phyloP scores from a whole-genome alignment of 371 early-diverging fungal species.

The Rhizopus microsporus region DNA sequence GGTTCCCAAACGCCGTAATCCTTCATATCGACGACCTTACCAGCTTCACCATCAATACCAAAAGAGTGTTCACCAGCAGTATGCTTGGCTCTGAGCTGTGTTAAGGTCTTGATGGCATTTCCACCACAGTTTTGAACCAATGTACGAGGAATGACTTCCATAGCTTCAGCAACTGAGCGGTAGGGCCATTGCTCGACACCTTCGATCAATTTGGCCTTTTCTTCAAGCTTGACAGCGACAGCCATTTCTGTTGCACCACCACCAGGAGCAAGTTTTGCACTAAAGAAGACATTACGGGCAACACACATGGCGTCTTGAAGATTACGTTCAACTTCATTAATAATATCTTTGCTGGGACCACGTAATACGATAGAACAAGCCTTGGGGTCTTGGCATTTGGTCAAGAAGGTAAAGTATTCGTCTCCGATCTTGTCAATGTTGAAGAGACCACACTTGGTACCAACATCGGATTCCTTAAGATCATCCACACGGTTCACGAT shows the following conservation, averaged over 20 bases:
- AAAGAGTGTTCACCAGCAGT: constrained; percentile 84
- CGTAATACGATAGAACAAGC: constrained; percentile 98
- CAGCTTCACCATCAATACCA: constrained; percentile 97
- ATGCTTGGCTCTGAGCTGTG: constrained; percentile 96
- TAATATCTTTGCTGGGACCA: constrained; percentile 98
- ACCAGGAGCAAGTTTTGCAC: constrained; percentile 94
- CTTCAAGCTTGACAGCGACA: constrained; percentile 84
- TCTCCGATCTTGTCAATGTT: constrained; percentile 98
- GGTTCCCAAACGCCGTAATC: constrained; percentile 99
- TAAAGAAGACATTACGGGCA: constrained; percentile 97
- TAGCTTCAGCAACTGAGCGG: constrained; percentile 90
- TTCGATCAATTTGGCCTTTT: constrained; percentile 87
- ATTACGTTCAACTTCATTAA: constrained; percentile 99
- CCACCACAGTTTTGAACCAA: constrained; percentile 99
- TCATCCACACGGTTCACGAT: constrained; percentile 98
- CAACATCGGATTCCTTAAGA: constrained; percentile 94
- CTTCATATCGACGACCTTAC: constrained; percentile 96
- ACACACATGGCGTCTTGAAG: constrained; percentile 99
- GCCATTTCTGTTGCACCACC: constrained; percentile 99
- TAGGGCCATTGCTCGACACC: constrained; percentile 98
- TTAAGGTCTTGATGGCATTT: constrained; percentile 93
- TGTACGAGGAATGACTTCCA: constrained; percentile 99
- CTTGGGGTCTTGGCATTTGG: constrained; percentile 95
- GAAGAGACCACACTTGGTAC: constrained; percentile 95
- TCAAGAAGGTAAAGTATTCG: constrained; percentile 97